Evolutionary conservation across 345 rosid species (phyloP).

Genomic region (Psidium friedrichsthalianum): DNA sequence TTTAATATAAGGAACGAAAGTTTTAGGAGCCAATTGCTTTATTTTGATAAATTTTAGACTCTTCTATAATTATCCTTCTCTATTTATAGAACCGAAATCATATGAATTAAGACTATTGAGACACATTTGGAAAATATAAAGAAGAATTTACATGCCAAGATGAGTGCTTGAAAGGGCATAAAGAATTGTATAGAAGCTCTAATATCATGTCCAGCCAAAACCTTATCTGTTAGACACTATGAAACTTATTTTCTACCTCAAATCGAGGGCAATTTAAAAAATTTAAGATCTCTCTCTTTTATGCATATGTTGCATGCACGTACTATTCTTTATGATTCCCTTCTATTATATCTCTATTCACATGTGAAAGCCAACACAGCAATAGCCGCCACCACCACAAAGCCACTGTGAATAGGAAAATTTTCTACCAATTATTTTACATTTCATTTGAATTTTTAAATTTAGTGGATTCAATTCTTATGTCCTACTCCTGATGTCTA

Average conservation of each 20-base stretch:
- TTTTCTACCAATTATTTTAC: background rate
- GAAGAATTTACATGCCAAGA: background rate
- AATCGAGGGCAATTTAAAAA: background rate
- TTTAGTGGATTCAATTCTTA: background rate
- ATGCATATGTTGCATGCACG: background rate
- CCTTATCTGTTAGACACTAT: background rate
- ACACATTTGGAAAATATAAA: background rate
- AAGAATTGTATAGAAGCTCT: background rate
- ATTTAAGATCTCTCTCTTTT: background rate
- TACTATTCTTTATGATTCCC: background rate
- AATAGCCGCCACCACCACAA: background rate
- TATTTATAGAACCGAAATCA: background rate
- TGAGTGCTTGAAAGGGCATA: background rate
- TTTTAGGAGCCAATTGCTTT: background rate
- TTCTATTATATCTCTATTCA: background rate
- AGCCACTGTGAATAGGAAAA: background rate
- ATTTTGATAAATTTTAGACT: background rate
- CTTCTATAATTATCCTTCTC: background rate
- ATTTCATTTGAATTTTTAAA: background rate
- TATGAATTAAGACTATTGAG: background rate
- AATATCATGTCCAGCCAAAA: background rate
- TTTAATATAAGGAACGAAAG: background rate
- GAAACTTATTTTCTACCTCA: background rate
- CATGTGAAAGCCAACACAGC: background rate
- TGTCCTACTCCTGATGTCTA: background rate